These are phyloP conservation scores for Candida golubevii DNA, from an alignment of 805 yeast species.

Conservation along the genomic window DNA sequence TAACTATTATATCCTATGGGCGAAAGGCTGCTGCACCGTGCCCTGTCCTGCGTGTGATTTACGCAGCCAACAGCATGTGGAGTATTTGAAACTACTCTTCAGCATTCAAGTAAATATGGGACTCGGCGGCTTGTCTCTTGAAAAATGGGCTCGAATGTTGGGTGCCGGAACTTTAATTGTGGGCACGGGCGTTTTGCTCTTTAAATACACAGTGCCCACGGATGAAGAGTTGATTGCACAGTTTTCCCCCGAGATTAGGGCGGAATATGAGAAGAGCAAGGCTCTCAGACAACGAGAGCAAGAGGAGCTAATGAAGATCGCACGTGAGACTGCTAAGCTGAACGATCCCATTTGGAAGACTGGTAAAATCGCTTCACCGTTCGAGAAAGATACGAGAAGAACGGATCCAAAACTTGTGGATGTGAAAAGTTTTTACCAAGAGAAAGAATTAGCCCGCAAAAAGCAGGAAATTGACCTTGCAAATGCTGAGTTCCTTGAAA, in stretches of 20 bases:
- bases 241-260: constrained; percentile 79
- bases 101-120: neutral
- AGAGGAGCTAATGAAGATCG: constrained; percentile 63
- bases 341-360: constrained; percentile 83
- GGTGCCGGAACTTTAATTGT: constrained; percentile 63
- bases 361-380: constrained; percentile 64
- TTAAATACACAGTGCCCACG: constrained; percentile 75
- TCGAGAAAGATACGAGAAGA: constrained; percentile 47
- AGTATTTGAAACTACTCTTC: too few species aligned
- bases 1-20: too few species aligned
- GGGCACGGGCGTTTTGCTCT: constrained; percentile 67
- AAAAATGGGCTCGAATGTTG: constrained; percentile 55
- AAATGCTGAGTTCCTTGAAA: constrained; percentile 14
- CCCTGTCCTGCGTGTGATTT: too few species aligned
- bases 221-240: constrained; percentile 72
- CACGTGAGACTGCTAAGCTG: constrained; percentile 56
- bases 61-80: too few species aligned
- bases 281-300: constrained; percentile 65
- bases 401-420: constrained; percentile 33
- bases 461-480: constrained; percentile 28
- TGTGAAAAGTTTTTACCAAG: constrained; percentile 46
- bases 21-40: too few species aligned
- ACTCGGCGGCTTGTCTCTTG: constrained; percentile 35
- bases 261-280: constrained; percentile 64
- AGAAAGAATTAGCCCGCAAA: constrained; percentile 38